Conservation (phyloP, 768 basidiomycete species). For the Clitopilus hobsonii region DNA sequence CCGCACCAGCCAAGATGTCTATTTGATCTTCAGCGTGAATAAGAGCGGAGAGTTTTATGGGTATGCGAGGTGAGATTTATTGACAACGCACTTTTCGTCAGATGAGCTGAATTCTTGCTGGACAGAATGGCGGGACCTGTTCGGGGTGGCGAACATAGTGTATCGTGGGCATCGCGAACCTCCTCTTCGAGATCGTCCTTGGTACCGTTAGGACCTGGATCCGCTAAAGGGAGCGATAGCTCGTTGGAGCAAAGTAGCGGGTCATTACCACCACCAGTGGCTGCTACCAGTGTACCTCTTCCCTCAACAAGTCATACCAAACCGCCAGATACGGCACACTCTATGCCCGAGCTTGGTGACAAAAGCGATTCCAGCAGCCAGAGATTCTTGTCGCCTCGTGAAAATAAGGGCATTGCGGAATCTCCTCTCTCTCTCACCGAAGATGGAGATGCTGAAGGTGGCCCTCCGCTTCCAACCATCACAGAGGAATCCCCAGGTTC, state of each 20-base stretch:
- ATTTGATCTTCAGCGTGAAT: slow-evolving; percentile 89
- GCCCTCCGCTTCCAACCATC: not conserved
- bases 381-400: not conserved
- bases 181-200: slow-evolving; percentile 23
- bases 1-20: slow-evolving; percentile 86
- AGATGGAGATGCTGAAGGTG: not conserved
- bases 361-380: not conserved
- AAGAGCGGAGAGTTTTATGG: slow-evolving; percentile 94
- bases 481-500: not conserved
- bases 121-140: slow-evolving; percentile 71
- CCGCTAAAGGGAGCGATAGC: not conserved
- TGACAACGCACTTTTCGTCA: not conserved
- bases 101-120: slow-evolving; percentile 4
- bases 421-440: not conserved
- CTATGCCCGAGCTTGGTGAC: not conserved
- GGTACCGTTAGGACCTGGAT: not conserved
- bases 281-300: not conserved
- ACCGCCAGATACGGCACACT: not conserved
- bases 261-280: not conserved
- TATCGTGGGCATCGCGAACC: slow-evolving; percentile 55
- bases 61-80: slow-evolving; percentile 62
- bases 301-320: not conserved
- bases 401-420: not conserved
- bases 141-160: slow-evolving; percentile 38
- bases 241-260: slow-evolving; percentile 9